phyloP scores from a whole-genome alignment of 805 yeast genomes.

The Saccharomycopsis guyanensis region DNA sequence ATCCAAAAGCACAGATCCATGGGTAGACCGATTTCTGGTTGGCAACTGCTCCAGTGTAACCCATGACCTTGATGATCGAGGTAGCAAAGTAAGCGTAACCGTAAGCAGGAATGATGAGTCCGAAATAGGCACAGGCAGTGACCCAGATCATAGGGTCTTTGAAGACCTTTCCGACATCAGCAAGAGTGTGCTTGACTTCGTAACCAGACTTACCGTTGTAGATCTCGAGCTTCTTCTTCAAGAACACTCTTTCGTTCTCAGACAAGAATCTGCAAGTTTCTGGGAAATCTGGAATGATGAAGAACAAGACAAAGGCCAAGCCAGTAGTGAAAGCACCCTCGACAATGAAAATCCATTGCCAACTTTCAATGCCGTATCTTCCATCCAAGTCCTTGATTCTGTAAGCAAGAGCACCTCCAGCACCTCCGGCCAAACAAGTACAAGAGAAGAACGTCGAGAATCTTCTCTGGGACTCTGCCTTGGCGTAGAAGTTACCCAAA shows the following conservation, averaged over 20 bases:
- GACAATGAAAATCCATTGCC: constrained; percentile 47
- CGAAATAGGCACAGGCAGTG: constrained; percentile 56
- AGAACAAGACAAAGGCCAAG: constrained; percentile 31
- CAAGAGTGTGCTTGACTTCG: constrained; percentile 38
- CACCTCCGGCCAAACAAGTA: constrained; percentile 72
- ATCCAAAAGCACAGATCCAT: constrained; percentile 70
- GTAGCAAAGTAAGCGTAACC: constrained; percentile 72
- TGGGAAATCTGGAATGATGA: constrained; percentile 63
- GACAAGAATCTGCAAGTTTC: constrained; percentile 53
- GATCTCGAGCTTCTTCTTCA: constrained; percentile 51
- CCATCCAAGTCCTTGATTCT: constrained; percentile 48
- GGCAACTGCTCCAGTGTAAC: constrained; percentile 63
- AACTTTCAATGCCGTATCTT: constrained; percentile 34
- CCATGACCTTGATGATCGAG: constrained; percentile 52
- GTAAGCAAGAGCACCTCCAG: constrained; percentile 67
- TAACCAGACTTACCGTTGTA: constrained; percentile 45
- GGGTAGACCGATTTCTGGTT: constrained; percentile 82
- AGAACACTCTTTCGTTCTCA: constrained; percentile 43
- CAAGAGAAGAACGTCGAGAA: constrained; percentile 64
- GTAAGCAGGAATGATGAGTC: constrained; percentile 62
- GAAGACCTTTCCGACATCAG: constrained; percentile 42
- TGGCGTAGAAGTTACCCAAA: constrained; percentile 56
- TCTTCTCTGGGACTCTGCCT: constrained; percentile 59
- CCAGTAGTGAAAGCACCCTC: constrained; percentile 37
- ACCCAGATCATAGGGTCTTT: constrained; percentile 53